Evolutionary conservation across 1,284 basidiomycete species (phyloP), one percentile per base, ranked within the genome.

Genomic region (Leccinum variabile): DNA sequence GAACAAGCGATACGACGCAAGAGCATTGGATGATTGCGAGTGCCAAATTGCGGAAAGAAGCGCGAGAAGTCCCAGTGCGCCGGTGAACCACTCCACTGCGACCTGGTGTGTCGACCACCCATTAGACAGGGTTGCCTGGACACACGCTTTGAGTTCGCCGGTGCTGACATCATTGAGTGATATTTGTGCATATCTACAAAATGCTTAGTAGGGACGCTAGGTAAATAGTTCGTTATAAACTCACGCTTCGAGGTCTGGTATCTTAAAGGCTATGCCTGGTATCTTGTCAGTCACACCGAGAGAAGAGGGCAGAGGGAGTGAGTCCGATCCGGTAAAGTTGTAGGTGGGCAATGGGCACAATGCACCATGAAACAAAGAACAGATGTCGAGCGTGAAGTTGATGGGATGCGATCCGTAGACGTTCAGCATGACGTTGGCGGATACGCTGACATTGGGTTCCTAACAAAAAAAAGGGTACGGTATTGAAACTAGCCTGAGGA

Each of bases 111-210:
- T 85, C 1, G 94, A 92, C 85, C 89, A 90, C 10, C 96, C 95
- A 72, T 98, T 99, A 22, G 92, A 89, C 4, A 98, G 80, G 1
- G 95, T 97, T 8, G 94, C 87, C 75, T 97, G 94, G 3, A 98
- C 82, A 69, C 96, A 99, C 0, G 94, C 94, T 54, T 90, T 92
- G 63, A 92, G 81, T 5, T 86, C 76, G 54, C 87, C 86, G 1
- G 90, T 90, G 55, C 80, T 78, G 44, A 86, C 81, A 65, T 94
- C 87, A 1, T 81, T 84, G 28, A 98, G 82, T 9, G 88, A 85
- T 58, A 99, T 79, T 66, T 94, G 91, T 0, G 88, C 95, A 67
- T 89, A 94, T 32, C 71, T 72, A 37, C n/a, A 52, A 1, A 46
- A 59, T 9, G 46, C 10, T 72, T 13, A 73, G 62, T 37, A 44